Evolutionary conservation across 192 early-diverging fungal genomes (phyloP), one percentile per base, ranked within the genome.

Genomic region (Diversispora epigaea): DNA sequence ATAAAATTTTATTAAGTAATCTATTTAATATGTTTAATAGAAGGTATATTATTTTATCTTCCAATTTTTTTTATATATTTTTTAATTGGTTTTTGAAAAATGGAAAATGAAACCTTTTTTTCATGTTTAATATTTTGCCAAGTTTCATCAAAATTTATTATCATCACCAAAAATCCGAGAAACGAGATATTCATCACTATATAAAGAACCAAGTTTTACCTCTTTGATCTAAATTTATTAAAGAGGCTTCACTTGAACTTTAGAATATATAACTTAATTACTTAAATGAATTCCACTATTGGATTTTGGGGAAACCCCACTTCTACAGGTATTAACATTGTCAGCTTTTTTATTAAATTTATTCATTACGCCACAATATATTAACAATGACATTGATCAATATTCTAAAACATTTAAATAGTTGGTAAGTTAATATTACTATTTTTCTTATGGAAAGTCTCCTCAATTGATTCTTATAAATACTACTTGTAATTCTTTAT

Each of bases 211-310:
- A 19, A 61, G 58, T 40, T 61, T 61, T 61, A 32, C 19, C n/a
- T 25, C 57, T 60, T 19, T 40, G 55, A 19, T 56, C n/a, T 56
- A 39, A 61, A 61, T 61, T 61, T 39, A 61, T 61, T 61, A 40
- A 11, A 61, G 58, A 39, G 5, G 32, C 25, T 39, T 32, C 58
- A 32, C 11, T 61, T 61, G 25, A 61, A 61, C 25, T 61, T 61
- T 61, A 39, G 58, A 61, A 58, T 58, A 61, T 39, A 32, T 40
- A 32, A 61, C 6, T 32, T 40, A 32, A 40, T 61, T 10, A 61
- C 22, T 60, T 10, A 61, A 61, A 61, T 61, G 58, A 61, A 61
- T 61, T 61, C 22, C 58, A 61, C 58, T 11, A 11, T 40, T 61
- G 58, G 22, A 61, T 61, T 61, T 61, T 61, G 58, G 58, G 58